Base-by-base conservation (phyloP, 1,284 basidiomycete genomes). In the Ganoderma sinense region DNA sequence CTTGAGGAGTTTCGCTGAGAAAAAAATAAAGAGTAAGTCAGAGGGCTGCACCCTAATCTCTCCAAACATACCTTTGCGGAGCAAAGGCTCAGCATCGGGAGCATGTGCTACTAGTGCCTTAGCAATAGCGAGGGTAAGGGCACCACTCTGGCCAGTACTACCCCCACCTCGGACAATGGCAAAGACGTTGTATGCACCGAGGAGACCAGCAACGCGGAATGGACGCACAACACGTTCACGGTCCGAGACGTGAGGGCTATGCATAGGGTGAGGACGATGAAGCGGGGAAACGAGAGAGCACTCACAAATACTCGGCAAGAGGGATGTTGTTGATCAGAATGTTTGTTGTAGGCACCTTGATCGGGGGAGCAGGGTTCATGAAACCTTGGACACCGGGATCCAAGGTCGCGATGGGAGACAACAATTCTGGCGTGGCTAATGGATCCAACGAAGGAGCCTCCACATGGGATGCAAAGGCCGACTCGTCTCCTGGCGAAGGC, bases 101-200 rank as follows among this genome's bases (percentile, higher is more conserved):
- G 88, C 89, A 75, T 94, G 91, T 20, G 90, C 88, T 0, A 88
- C 88, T 56, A 99, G 82, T 6, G 92, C 96, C 78, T 94, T 93
- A 14, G 96, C 90, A 68, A 98, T 87, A 20, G 91, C 97, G 74
- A 96, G 88, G 0, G 93, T 90, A 26, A 98, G 82, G 2, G 97
- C 97, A n/a, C 92, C 95, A 11, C 95, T 93, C 80, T 99, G 97
- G 1, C 97, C 96, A 0, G 92, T 92, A 2, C 88, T 91, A 5
- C 97, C 97, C 20, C 97, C 97, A 10, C 97, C 97, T 56, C 95
- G 90, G 33, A 91, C 91, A 58, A 98, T 86, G 1, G 92, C 90
- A 76, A 98, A 99, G 18, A 98, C 86, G 77, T 99, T 99, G 85
- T 92, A 99, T n/a, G 90, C 91, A 40, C 96, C 96, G 14, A 98